Evolutionary conservation across 2,329 filamentous ascomycete genomes (phyloP).

Genomic region (Apiospora arundinis): DNA sequence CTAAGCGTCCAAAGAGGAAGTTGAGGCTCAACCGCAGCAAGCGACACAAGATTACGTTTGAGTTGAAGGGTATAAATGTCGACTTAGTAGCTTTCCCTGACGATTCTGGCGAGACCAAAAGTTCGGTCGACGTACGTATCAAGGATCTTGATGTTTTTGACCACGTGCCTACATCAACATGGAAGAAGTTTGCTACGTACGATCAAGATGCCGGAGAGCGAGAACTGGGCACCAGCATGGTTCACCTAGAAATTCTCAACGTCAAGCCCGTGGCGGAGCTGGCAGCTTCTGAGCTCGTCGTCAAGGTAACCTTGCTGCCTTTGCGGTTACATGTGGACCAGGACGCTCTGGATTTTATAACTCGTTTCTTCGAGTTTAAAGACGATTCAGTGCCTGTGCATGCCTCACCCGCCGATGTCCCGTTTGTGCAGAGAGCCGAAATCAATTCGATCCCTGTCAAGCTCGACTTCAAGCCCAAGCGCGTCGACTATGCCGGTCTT

Average conservation of each 20-base stretch:
- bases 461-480: conserved; percentile 95
- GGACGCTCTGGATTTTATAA: conserved; percentile 96
- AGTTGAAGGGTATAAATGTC: conserved; percentile 82
- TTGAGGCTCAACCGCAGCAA: conserved; percentile 84
- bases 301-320: conserved; percentile 80
- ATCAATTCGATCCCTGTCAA: conserved; percentile 83
- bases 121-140: conserved; percentile 83
- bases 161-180: conserved; percentile 92
- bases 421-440: conserved; percentile 90
- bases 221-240: conserved; percentile 86
- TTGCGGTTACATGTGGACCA: conserved; percentile 94
- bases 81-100: conserved; percentile 84
- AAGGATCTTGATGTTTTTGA: conserved; percentile 90
- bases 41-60: conserved; percentile 94
- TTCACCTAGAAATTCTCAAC: conserved; percentile 86
- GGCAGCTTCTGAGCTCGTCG: conserved; percentile 86
- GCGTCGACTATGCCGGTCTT: conserved; percentile 93
- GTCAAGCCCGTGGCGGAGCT: conserved; percentile 85
- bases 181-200: conserved; percentile 98
- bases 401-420: conserved; percentile 70
- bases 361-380: conserved; percentile 97
- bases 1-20: conserved; percentile 57
- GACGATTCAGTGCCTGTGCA: conserved; percentile 69
- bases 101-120: conserved; percentile 80
- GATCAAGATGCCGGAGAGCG: conserved; percentile 86